Conservation (phyloP, 371 early-diverging fungal species). For the Entomophthora muscae region DNA sequence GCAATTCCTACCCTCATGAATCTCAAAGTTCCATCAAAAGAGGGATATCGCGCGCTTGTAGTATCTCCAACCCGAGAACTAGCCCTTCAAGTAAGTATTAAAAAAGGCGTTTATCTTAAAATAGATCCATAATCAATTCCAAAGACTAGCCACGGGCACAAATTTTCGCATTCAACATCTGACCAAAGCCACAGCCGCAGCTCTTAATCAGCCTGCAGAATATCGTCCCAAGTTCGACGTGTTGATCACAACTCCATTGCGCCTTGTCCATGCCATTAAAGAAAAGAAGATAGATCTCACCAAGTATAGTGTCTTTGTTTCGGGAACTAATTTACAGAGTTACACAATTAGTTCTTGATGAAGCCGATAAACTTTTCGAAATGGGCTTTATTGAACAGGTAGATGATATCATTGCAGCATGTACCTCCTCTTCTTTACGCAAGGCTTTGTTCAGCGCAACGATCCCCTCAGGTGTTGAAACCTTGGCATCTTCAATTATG, state of each 20-base stretch:
- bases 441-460: conserved; percentile 91
- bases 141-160: conserved; percentile 43
- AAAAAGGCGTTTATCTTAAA: not conserved
- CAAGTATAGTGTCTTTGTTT: conserved; percentile 19
- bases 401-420: conserved; percentile 76
- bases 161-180: conserved; percentile 59
- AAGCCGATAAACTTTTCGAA: conserved; percentile 85
- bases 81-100: conserved; percentile 57
- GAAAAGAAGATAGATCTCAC: conserved; percentile 55
- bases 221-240: conserved; percentile 65
- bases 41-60: conserved; percentile 71
- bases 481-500: conserved; percentile 77
- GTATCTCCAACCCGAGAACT: conserved; percentile 97
- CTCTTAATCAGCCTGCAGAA: conserved; percentile 42
- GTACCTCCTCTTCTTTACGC: conserved; percentile 48
- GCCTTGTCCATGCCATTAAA: conserved; percentile 76
- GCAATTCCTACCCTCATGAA: conserved; percentile 79
- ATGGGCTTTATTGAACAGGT: conserved; percentile 80
- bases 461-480: conserved; percentile 77
- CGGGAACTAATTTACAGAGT: conserved; percentile 19
- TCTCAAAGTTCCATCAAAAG: conserved; percentile 48
- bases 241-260: conserved; percentile 75
- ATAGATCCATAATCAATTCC: conserved; percentile 59
- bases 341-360: conserved; percentile 67
- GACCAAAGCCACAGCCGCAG: conserved; percentile 49